Evolutionary conservation across 495 filamentous ascomycete genomes (phyloP).

Genomic region (Opeltia flavorubescens): DNA sequence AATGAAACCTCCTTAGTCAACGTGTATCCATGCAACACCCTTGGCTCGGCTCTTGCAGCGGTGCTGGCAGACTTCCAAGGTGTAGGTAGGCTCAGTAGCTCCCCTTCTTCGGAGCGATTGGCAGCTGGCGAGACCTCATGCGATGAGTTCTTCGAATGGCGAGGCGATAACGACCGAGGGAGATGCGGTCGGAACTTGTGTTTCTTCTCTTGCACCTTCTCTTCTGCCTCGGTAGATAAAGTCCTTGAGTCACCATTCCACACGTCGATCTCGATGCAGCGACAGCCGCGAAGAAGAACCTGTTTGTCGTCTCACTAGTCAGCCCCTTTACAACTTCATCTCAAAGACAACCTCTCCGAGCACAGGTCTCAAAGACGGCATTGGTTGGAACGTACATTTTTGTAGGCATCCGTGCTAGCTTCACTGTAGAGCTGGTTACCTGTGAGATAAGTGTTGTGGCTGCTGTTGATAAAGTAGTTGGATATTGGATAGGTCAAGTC

Average conservation of each 20-base stretch:
- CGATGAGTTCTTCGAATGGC: background rate
- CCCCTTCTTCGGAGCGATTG: constrained; percentile 7
- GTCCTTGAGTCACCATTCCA: constrained; percentile 63
- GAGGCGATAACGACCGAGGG: constrained; percentile 2
- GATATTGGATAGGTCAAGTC: constrained; percentile 56
- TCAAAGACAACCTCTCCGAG: background rate
- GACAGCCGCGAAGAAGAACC: constrained; percentile 66
- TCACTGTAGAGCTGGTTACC: constrained; percentile 85
- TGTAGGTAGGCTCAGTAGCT: constrained; percentile 15
- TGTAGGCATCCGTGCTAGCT: constrained; percentile 69
- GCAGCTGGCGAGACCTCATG: constrained; percentile 16
- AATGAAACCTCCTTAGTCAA: constrained; percentile 79
- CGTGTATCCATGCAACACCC: constrained; percentile 80
- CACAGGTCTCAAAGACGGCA: background rate
- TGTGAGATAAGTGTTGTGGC: constrained; percentile 89
- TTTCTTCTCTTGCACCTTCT: constrained; percentile 17
- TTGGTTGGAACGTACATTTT: constrained; percentile 46
- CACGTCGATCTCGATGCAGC: constrained; percentile 91
- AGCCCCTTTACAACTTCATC: constrained; percentile 1
- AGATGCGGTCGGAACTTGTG: constrained; percentile 9
- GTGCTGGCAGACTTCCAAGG: constrained; percentile 21
- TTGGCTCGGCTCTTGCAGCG: constrained; percentile 43
- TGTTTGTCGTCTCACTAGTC: constrained; percentile 17
- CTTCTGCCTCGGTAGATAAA: constrained; percentile 17
- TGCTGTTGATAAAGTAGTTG: constrained; percentile 82